Percentiles rank a stretch among this genome's conserved stretches.
These are phyloP conservation scores for Colletotrichum sp. DNA, from an alignment of 2,329 filamentous ascomycete species.

Conservation along the genomic window DNA sequence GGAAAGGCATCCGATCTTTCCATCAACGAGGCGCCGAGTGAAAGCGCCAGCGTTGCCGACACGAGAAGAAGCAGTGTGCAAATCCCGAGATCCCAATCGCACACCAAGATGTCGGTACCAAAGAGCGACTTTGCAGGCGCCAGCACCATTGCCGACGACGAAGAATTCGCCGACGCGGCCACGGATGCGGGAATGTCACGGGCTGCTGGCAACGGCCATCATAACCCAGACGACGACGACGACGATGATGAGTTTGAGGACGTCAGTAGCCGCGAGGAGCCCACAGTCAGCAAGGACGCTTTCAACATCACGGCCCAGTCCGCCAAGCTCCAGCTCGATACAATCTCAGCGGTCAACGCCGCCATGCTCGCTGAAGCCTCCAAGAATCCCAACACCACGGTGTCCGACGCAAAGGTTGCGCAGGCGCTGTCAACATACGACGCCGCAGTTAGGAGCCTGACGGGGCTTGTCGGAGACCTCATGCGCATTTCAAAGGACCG, in stretches of 20 bases:
- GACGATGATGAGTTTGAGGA: constrained; percentile 81
- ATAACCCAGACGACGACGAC: constrained; percentile 73
- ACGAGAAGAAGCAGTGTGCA: constrained; percentile 48
- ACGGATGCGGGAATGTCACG: constrained; percentile 48
- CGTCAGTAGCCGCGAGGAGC: constrained; percentile 76
- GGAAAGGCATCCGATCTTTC: constrained; percentile 52
- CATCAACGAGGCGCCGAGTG: constrained; percentile 52
- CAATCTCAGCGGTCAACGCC: constrained; percentile 84
- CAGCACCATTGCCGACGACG: constrained; percentile 54
- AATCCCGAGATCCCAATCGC: constrained; percentile 45
- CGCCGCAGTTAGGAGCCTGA: constrained; percentile 85
- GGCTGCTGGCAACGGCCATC: constrained; percentile 35
- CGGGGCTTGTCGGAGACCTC: constrained; percentile 83
- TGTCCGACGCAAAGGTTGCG: constrained; percentile 78
- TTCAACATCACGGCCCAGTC: constrained; percentile 98
- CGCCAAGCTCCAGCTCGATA: constrained; percentile 83
- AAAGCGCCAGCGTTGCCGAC: constrained; percentile 58
- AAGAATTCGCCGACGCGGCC: constrained; percentile 56
- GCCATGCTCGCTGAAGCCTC: constrained; percentile 76
- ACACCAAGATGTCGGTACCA: constrained; percentile 30
- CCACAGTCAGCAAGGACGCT: constrained; percentile 83
- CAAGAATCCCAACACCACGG: constrained; percentile 70
- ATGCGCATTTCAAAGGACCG: constrained; percentile 92
- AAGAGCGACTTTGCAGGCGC: constrained; percentile 41
- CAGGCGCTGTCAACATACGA: constrained; percentile 88